Evolutionary conservation across 495 filamentous ascomycete species (phyloP).

Genomic region (Penicillium verhagenii): DNA sequence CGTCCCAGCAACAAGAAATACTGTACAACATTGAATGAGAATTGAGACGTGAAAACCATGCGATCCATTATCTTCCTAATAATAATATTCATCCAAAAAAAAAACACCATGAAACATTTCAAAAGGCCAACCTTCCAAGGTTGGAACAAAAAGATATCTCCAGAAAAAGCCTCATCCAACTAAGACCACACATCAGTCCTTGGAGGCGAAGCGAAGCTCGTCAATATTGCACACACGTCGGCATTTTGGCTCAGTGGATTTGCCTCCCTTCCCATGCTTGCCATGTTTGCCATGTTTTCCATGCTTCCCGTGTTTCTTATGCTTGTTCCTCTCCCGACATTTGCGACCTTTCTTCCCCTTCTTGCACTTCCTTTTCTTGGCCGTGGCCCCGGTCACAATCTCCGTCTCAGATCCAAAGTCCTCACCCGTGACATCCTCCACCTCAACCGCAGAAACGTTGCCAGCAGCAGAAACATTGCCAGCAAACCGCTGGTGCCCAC

Average conservation of each 20-base stretch:
- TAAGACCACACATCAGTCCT: not conserved
- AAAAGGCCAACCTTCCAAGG: not conserved
- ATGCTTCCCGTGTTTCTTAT: slow-evolving; percentile 3
- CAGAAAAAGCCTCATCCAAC: not conserved
- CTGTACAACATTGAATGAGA: not conserved
- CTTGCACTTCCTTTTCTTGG: slow-evolving; percentile 16
- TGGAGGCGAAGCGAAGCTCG: slow-evolving; percentile 10
- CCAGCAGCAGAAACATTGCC: not conserved
- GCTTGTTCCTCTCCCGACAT: slow-evolving; percentile 12
- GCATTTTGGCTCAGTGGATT: slow-evolving; percentile 2
- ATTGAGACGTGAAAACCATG: not conserved
- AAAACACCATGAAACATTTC: too few relatives aligned
- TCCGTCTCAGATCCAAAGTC: slow-evolving; percentile 10
- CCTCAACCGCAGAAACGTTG: slow-evolving; percentile 1
- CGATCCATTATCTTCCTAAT: not conserved
- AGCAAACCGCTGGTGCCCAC: slow-evolving; percentile 10
- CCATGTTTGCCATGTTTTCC: not conserved
- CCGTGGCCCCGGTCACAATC: slow-evolving; percentile 4
- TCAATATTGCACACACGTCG: slow-evolving; percentile 20
- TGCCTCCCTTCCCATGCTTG: slow-evolving; percentile 2
- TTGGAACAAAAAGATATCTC: slow-evolving; percentile 6
- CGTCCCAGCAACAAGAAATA: not conserved
- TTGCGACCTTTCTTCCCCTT: slow-evolving; percentile 18
- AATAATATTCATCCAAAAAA: not conserved
- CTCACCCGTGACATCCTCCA: not conserved